Conservation (phyloP, 805 yeast genomes). For the Yamadazyma insecticola region DNA sequence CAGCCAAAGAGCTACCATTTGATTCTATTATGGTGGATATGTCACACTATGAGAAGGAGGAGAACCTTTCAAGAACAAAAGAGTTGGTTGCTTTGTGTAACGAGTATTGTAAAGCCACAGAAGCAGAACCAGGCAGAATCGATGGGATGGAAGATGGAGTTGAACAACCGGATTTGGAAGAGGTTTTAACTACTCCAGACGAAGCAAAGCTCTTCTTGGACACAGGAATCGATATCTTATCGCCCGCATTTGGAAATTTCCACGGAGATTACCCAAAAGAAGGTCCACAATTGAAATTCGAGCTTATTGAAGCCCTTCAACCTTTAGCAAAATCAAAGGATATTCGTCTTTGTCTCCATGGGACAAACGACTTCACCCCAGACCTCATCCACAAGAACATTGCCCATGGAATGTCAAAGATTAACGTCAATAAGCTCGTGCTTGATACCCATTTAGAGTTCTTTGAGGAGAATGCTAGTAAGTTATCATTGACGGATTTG, state of each 20-base stretch:
- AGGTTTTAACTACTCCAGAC: conserved; percentile 27
- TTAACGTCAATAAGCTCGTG: conserved; percentile 27
- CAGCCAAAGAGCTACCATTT: conserved; percentile 28
- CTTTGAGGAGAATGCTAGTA: conserved; percentile 15
- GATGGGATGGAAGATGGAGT: conserved; percentile 37
- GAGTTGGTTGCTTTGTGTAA: conserved; percentile 25
- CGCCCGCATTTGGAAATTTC: conserved; percentile 35
- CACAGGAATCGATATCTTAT: conserved; percentile 31
- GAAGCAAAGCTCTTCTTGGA: conserved; percentile 23
- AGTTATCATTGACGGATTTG: conserved; percentile 19
- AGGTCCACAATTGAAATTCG: conserved; percentile 22
- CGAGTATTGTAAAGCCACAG: conserved; percentile 24
- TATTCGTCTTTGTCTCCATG: conserved; percentile 28
- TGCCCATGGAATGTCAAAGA: conserved; percentile 24
- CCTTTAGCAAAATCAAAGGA: conserved; percentile 12
- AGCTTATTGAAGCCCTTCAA: conserved; percentile 20
- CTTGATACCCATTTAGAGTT: conserved; percentile 20
- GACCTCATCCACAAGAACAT: conserved; percentile 20
- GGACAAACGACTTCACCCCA: conserved; percentile 25
- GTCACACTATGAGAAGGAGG: conserved; percentile 31
- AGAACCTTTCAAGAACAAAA: conserved; percentile 22
- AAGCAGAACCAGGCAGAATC: conserved; percentile 36
- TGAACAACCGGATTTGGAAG: conserved; percentile 18
- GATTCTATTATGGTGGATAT: conserved; percentile 38
- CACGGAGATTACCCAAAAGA: conserved; percentile 32